These are phyloP conservation scores for Vigna trinervia DNA, from an alignment of 306 rosid genomes.

Conservation along the genomic window DNA sequence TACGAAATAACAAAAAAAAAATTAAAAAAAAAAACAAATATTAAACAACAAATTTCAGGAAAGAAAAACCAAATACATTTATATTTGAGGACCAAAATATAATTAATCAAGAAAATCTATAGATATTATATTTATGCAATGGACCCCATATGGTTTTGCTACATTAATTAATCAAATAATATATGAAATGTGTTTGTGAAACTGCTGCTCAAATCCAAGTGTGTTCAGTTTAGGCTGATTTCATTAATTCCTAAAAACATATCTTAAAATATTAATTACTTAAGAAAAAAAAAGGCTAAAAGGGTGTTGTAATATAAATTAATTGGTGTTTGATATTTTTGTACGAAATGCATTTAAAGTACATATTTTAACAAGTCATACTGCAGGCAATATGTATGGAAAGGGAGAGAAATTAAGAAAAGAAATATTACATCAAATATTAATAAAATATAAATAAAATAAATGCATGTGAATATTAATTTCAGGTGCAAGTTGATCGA, in stretches of 20 bases:
- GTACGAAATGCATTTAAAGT: not conserved
- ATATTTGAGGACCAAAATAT: too few relatives aligned
- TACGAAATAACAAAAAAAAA: too few relatives aligned
- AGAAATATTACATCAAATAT: not conserved
- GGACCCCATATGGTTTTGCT: not conserved
- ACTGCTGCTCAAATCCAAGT: not conserved
- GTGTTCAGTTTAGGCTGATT: not conserved
- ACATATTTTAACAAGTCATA: conserved; percentile 6
- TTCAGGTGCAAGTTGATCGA: conserved; percentile 20
- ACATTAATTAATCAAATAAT: not conserved
- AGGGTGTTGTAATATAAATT: not conserved
- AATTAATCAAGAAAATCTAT: too few relatives aligned
- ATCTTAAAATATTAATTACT: not conserved
- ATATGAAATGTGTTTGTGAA: not conserved
- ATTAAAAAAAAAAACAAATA: too few relatives aligned
- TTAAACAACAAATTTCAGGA: too few relatives aligned
- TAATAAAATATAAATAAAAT: not conserved
- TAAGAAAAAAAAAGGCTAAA: not conserved
- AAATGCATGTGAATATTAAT: not conserved
- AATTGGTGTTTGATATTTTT: not conserved
- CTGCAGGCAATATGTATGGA: not conserved
- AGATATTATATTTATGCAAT: too few relatives aligned
- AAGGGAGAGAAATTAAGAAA: not conserved
- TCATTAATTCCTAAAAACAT: not conserved
- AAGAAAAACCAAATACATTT: too few relatives aligned